Percentiles rank a stretch among this genome's conserved stretches.
Conservation (phyloP, 2,329 filamentous ascomycete genomes). For the Aureobasidium sp. region DNA sequence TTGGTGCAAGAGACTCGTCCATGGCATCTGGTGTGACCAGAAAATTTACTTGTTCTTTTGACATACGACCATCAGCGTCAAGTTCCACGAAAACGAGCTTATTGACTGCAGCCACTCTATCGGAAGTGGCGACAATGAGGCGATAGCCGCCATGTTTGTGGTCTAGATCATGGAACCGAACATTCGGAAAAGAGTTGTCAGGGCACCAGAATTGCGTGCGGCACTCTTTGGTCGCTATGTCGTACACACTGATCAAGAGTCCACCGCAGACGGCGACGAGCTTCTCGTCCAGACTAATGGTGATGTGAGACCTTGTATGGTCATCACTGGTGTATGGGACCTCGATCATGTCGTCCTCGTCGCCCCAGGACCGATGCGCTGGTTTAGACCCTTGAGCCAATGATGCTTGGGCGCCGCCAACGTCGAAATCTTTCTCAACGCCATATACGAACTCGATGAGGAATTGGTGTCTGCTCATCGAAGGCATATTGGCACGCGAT, state of each 20-base stretch:
- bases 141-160: no score
- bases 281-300: no score
- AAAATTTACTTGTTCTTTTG: no score
- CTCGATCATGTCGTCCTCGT: neutral
- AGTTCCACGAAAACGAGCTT: no score
- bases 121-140: no score
- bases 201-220: neutral
- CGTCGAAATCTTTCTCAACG: neutral
- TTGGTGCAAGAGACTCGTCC: no score
- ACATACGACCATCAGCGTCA: no score
- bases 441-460: neutral
- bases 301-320: no score
- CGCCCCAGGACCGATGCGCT: conserved; percentile 7
- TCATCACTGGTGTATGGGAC: no score
- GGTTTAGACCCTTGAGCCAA: neutral
- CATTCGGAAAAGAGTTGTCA: neutral
- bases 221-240: neutral
- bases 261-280: neutral
- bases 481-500: neutral
- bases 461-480: neutral
- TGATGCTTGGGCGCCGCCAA: neutral
- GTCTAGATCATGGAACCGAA: neutral
- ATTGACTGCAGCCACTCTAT: no score
- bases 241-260: neutral
- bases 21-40: no score